A percentile compares a stretch with the other conserved stretches of the same genome.
Evolutionary conservation across 75 land plant species (phyloP).

Genomic region (Adiantum capillusveneris): DNA sequence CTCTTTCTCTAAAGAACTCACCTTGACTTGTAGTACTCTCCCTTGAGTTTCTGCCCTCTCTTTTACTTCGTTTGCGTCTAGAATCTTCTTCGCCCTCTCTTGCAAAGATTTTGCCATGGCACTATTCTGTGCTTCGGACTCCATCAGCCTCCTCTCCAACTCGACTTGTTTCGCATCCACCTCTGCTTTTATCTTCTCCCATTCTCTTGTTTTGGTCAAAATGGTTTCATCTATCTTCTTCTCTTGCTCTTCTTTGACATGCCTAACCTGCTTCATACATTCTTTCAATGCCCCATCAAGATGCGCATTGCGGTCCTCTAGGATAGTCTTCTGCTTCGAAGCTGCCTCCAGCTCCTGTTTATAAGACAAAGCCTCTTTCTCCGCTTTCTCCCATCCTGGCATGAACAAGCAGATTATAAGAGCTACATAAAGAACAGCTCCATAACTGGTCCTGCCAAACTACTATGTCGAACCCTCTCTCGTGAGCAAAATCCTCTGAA

Average conservation of each 20-base stretch:
- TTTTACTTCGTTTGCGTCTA: slow-evolving; percentile 38
- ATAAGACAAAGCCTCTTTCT: slow-evolving; percentile 51
- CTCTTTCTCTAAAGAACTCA: slow-evolving; percentile 55
- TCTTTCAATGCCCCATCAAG: slow-evolving; percentile 92
- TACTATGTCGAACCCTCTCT: too few relatives aligned
- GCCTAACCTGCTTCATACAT: slow-evolving; percentile 75
- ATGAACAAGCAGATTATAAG: neutral
- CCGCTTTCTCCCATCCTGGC: slow-evolving; percentile 91
- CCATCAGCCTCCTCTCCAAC: slow-evolving; percentile 32
- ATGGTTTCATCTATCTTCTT: slow-evolving; percentile 51
- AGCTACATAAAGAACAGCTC: too few relatives aligned
- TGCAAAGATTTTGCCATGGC: slow-evolving; percentile 19
- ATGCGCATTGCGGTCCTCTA: slow-evolving; percentile 54
- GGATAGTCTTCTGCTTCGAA: slow-evolving; percentile 37
- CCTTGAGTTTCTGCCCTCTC: slow-evolving; percentile 71
- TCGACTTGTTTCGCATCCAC: slow-evolving; percentile 45
- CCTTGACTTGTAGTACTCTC: slow-evolving; percentile 44
- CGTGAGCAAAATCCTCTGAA: too few relatives aligned
- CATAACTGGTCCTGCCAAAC: too few relatives aligned
- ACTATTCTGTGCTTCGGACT: slow-evolving; percentile 25
- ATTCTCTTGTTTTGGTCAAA: slow-evolving; percentile 37
- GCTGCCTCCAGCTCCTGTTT: slow-evolving; percentile 59
- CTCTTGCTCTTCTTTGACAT: slow-evolving; percentile 63
- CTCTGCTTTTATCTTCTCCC: slow-evolving; percentile 43
- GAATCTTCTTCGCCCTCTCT: slow-evolving; percentile 23